phyloP scores from a whole-genome alignment of 768 basidiomycete genomes.

The Pseudohyphozyma bogoriensis region DNA sequence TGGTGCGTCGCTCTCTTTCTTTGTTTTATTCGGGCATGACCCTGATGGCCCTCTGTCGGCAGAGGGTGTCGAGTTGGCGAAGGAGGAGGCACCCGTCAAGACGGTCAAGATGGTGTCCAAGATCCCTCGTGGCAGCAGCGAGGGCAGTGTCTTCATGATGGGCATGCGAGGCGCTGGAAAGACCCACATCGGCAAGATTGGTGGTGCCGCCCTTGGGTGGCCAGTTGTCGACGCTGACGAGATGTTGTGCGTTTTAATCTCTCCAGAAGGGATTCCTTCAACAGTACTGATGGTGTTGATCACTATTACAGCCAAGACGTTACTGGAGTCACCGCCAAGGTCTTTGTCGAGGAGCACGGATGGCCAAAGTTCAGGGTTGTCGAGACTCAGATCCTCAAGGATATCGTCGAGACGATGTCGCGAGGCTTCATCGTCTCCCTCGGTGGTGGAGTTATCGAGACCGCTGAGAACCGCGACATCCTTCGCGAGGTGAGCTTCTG shows the following conservation, averaged over 20 bases:
- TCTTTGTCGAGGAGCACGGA: conserved; percentile 69
- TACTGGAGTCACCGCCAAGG: conserved; percentile 31
- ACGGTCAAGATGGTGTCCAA: conserved; percentile 31
- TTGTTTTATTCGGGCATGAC: no score
- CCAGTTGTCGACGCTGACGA: conserved; percentile 72
- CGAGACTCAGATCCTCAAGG: conserved; percentile 59
- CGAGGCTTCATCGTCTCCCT: conserved; percentile 70
- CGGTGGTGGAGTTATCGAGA: conserved; percentile 92
- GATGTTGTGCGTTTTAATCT: no score
- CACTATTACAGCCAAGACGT: no score
- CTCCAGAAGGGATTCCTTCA: no score
- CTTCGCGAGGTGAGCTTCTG: no score
- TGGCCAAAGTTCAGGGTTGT: conserved; percentile 83
- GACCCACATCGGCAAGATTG: conserved; percentile 71
- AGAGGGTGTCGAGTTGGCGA: conserved; percentile 70
- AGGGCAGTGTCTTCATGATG: conserved; percentile 55
- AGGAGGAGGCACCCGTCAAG: conserved; percentile 39
- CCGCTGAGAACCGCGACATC: conserved; percentile 57
- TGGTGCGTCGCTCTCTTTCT: no score
- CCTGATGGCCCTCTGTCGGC: no score
- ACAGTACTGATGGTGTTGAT: no score
- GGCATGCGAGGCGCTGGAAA: conserved; percentile 98
- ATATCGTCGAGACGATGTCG: conserved; percentile 52
- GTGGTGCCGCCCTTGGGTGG: conserved; percentile 62
- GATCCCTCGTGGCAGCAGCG: conserved; percentile 19